These are phyloP conservation scores for Penicillium subrubescens DNA, from an alignment of 495 filamentous ascomycete genomes.

Conservation along the genomic window DNA sequence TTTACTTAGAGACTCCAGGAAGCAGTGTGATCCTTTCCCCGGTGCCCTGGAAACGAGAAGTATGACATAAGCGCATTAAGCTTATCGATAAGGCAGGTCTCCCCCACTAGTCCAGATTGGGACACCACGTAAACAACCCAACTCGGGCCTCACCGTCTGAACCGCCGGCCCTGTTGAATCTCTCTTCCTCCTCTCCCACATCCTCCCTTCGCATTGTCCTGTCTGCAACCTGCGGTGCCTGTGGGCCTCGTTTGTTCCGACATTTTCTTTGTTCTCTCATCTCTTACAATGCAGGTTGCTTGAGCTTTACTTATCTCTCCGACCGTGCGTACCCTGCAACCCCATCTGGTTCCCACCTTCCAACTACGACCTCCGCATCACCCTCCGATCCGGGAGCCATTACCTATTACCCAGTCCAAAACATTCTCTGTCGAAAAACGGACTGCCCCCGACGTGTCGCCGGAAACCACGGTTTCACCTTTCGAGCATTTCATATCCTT, in stretches of 20 bases:
- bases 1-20: neutral
- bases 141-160: constrained; percentile 46
- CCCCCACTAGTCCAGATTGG: constrained; percentile 38
- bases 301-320: constrained; percentile 17
- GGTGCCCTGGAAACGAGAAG: constrained; percentile 15
- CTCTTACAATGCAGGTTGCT: constrained; percentile 18
- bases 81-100: constrained; percentile 47
- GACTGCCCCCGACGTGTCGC: neutral
- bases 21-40: neutral
- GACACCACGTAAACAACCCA: constrained; percentile 48
- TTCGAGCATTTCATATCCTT: neutral
- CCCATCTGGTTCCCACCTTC: constrained; percentile 14
- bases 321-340: constrained; percentile 24
- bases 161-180: constrained; percentile 16
- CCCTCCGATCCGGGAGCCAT: neutral
- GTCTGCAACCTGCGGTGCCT: constrained; percentile 3
- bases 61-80: constrained; percentile 37
- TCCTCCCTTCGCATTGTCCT: constrained; percentile 10
- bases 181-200: constrained; percentile 20
- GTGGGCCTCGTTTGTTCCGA: neutral
- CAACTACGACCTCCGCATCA: constrained; percentile 2
- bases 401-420: neutral
- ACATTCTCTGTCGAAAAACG: neutral
- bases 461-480: neutral
- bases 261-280: constrained; percentile 2